Percentiles rank a stretch among this genome's conserved stretches.
phyloP scores from a whole-genome alignment of 345 rosid genomes.

The Syzygium aromaticum region DNA sequence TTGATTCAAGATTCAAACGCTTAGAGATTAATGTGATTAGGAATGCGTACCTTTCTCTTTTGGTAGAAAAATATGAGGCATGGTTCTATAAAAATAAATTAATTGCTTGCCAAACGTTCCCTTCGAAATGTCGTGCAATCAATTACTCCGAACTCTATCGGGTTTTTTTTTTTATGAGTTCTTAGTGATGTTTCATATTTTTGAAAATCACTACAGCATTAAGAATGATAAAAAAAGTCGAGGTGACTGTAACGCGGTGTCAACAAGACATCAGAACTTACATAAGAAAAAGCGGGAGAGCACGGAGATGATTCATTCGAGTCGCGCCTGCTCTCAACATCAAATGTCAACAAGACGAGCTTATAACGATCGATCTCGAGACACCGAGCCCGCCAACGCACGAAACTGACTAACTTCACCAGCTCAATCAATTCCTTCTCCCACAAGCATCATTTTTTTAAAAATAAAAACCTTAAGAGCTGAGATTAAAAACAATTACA shows the following conservation, averaged over 20 bases:
- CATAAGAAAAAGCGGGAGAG: rapidly evolving
- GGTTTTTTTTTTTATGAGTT: not conserved
- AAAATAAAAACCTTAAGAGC: not conserved
- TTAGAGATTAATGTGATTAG: not conserved
- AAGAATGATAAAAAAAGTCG: not conserved
- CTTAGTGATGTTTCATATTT: not conserved
- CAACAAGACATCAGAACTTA: not conserved
- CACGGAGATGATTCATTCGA: rapidly evolving
- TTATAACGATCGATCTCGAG: rapidly evolving
- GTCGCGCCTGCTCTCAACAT: rapidly evolving
- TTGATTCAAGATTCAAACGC: not conserved
- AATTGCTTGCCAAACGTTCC: not conserved
- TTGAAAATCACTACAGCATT: not conserved
- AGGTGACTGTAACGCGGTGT: not conserved
- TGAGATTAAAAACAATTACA: not conserved
- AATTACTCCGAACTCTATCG: rapidly evolving
- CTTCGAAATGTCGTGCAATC: not conserved
- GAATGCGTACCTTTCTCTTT: not conserved
- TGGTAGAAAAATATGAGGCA: not conserved
- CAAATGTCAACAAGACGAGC: not conserved
- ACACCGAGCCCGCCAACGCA: not conserved
- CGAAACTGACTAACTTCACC: not conserved
- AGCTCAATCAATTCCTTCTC: not conserved
- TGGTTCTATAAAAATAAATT: too few relatives aligned
- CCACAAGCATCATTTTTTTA: not conserved